Evolutionary conservation across 2,329 filamentous ascomycete genomes (phyloP), one percentile per base, ranked within the genome.

Genomic region (Elsinoe necatrix): DNA sequence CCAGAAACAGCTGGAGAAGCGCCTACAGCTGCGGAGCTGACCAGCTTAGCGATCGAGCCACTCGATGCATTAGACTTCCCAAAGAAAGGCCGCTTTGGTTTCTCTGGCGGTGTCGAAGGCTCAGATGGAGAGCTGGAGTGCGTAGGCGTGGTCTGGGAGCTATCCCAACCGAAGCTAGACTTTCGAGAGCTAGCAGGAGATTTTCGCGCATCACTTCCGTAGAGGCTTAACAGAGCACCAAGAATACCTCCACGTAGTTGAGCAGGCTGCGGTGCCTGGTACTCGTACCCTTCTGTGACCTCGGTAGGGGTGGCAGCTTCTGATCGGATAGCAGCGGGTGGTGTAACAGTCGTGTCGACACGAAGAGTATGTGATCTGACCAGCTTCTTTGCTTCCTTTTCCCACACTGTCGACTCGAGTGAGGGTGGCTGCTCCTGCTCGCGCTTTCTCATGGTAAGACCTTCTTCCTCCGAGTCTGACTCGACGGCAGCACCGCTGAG

Each of bases 211-310:
- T 59, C 48, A 9, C 66, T 74, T 58, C 82, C 78, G 64, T 88
- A 85, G 8, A 90, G 75, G 68, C 84, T 87, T 51, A 93, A 73
- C 0, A 95, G 73, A 0, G 83, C 85, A 1, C 84, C 83, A 1
- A 95, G 73, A 47, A 92, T 81, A 27, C 89, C 87, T 27, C 84
- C 85, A 51, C 84, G 81, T 67, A 88, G 91, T 60, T 84, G 80
- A 20, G 76, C 72, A 3, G 87, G 87, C 41, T 77, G 76, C 43
- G 84, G 82, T 16, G 87, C 80, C 65, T 87, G 88, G 57, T 81
- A 78, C 42, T 81, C 78, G 48, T 79, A 77, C 20, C 79, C 75
- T 42, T 80, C 75, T 37, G 71, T 66, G 45, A 77, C 73, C 41
- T 72, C 68, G 1, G 68, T 69, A 1, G 75, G 78, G 2, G 77